Percentiles rank a stretch among this genome's conserved stretches.
These are phyloP conservation scores for Hippophae tibetana DNA, from an alignment of 306 rosid genomes.

Conservation along the genomic window DNA sequence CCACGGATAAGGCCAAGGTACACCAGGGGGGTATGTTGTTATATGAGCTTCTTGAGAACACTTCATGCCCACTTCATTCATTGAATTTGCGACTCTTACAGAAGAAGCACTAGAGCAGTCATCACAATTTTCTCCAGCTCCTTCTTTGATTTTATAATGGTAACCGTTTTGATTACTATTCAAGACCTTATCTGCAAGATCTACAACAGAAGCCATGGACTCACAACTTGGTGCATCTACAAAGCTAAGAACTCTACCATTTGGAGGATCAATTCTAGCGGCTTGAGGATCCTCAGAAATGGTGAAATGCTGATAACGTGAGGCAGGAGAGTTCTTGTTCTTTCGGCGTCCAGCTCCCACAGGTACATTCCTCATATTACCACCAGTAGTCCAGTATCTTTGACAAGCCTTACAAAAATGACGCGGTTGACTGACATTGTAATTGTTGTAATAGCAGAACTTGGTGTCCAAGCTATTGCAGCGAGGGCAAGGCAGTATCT, in stretches of 20 bases:
- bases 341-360: conserved; percentile 91
- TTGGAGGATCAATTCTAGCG: conserved; percentile 42
- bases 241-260: conserved; percentile 68
- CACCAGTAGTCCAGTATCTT: conserved; percentile 94
- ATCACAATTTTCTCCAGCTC: conserved; percentile 44
- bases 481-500: conserved; percentile 80
- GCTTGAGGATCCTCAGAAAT: conserved; percentile 74
- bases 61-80: conserved; percentile 34
- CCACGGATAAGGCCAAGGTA: conserved; percentile 88
- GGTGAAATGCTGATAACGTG: conserved; percentile 48
- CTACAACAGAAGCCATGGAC: conserved; percentile 46
- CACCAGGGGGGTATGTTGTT: conserved; percentile 54
- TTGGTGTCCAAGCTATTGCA: conserved; percentile 94
- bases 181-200: conserved; percentile 38
- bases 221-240: conserved; percentile 46
- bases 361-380: conserved; percentile 90
- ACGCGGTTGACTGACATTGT: conserved; percentile 84
- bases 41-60: conserved; percentile 27
- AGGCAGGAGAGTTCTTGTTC: conserved; percentile 61
- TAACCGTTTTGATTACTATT: conserved; percentile 40
- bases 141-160: conserved; percentile 26
- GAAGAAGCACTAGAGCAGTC: conserved; percentile 52
- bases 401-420: conserved; percentile 94
- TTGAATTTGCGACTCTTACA: conserved; percentile 36
- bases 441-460: conserved; percentile 87